Evolutionary conservation across 2,329 filamentous ascomycete species (phyloP), one percentile per base, ranked within the genome.

Genomic region (Purpureocillium takamizusanense): DNA sequence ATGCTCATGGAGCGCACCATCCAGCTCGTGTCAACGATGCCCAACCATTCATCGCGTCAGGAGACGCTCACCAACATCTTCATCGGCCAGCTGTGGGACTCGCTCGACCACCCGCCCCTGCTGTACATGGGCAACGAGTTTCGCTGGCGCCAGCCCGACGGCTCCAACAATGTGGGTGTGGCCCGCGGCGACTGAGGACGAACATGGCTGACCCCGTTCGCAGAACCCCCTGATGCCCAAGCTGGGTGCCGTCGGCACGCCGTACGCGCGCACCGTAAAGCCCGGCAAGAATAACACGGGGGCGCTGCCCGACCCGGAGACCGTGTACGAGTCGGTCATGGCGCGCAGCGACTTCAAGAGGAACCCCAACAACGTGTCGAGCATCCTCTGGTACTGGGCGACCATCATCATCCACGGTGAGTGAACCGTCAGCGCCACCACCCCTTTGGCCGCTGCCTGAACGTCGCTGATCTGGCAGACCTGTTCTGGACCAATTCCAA

Each of bases 1-100:
- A 83, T 86, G 69, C 65, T 86, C 33, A 85, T 87, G 77, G 83
- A 87, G 57, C 69, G 76, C 7, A 70, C 82, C 5, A 86, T 87
- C 43, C 74, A 81, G 63, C 66, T 87, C 13, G 81, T 86, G 5
- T 70, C 79, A 11, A 73, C 72, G 25, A 65, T 87, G 27, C 81
- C 80, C 1, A 61, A 70, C 36, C 65, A 72, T 39, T 86, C 82
- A 2, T 74, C 73, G 48, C 68, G 72, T 18, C 70, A 82, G 9
- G 65, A 71, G 31, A 62, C 78, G 37, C 63, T 88, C 35, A 86
- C 83, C 8, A 78, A 82, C 49, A 58, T 62, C 33, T 83, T 89
- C 50, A 69, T 89, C 36, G 70, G 76, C 37, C 69, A 80, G 56
- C 69, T 89, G 0, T 89, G 83, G 83, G 67, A 78, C 48, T 76